Evolutionary conservation across 306 rosid species (phyloP).

Genomic region (Quercus mongolica): DNA sequence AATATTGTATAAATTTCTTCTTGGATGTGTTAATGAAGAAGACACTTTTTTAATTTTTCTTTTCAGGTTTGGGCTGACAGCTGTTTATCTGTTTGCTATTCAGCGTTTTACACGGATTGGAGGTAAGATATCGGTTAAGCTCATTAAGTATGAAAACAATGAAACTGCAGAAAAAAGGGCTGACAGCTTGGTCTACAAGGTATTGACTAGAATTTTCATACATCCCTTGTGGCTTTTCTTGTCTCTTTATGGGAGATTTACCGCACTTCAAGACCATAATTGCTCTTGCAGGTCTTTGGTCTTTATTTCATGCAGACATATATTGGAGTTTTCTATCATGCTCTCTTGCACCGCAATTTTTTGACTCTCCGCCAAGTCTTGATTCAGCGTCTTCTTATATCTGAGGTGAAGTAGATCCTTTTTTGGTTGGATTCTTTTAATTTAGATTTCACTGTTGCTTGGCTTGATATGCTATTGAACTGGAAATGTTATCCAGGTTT

Average conservation of each 20-base stretch:
- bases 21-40: not conserved
- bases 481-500: slow-evolving; percentile 51
- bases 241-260: slow-evolving; percentile 3
- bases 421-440: not conserved
- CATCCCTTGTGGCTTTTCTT: not conserved
- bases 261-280: slow-evolving; percentile 14
- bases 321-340: slow-evolving; percentile 95
- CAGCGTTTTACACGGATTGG: slow-evolving; percentile 76
- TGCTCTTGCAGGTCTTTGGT: slow-evolving; percentile 81
- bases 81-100: slow-evolving; percentile 67
- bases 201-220: slow-evolving; percentile 21
- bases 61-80: slow-evolving; percentile 10
- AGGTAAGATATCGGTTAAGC: slow-evolving; percentile 76
- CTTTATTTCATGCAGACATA: slow-evolving; percentile 97
- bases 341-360: slow-evolving; percentile 86
- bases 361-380: slow-evolving; percentile 82
- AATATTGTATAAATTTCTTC: not conserved
- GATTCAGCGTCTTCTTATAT: slow-evolving; percentile 87
- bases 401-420: slow-evolving; percentile 55
- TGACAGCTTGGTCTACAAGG: slow-evolving; percentile 98
- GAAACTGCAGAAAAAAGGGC: slow-evolving; percentile 80
- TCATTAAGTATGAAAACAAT: slow-evolving; percentile 76
- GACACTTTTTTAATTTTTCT: not conserved
- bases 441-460: slow-evolving; percentile 2
- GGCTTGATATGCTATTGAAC: slow-evolving; percentile 7